Evolutionary conservation across 2,329 filamentous ascomycete species (phyloP).

Genomic region (Fusarium albidum): DNA sequence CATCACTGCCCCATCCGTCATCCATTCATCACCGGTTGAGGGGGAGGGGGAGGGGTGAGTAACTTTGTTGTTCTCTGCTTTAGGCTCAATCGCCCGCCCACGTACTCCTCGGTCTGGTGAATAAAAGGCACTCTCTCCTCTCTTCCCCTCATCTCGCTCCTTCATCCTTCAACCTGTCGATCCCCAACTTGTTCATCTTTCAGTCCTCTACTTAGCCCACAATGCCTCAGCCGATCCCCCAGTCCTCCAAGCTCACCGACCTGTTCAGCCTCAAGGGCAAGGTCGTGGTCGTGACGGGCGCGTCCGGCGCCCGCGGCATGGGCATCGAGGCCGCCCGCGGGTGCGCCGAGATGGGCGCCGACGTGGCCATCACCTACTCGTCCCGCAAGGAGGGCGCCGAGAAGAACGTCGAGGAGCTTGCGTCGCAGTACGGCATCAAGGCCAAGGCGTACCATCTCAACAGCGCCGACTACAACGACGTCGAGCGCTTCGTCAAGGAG

Average conservation of each 20-base stretch:
- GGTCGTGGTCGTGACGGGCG: constrained; percentile 75
- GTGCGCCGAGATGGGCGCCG: constrained; percentile 74
- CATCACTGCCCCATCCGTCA: constrained; percentile 39
- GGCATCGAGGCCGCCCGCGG: constrained; percentile 75
- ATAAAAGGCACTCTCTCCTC: constrained; percentile 1
- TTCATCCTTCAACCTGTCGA: constrained; percentile 11
- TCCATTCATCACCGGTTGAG: neutral
- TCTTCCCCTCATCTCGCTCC: neutral
- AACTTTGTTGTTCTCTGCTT: constrained; percentile 20
- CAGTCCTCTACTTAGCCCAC: constrained; percentile 17
- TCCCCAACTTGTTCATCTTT: neutral
- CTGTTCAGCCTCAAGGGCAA: constrained; percentile 78
- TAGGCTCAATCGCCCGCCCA: constrained; percentile 10
- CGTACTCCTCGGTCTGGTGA: constrained; percentile 7
- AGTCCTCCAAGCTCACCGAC: constrained; percentile 66
- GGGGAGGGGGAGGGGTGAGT: no score
- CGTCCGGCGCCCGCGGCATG: constrained; percentile 74
- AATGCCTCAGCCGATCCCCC: constrained; percentile 66
- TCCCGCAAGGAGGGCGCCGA: constrained; percentile 73
- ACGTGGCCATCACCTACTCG: constrained; percentile 76
- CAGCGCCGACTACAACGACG: constrained; percentile 59
- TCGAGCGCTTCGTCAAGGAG: constrained; percentile 64
- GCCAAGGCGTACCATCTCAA: constrained; percentile 69
- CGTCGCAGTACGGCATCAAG: constrained; percentile 72
- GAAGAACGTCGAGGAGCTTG: constrained; percentile 71